Conservation (phyloP, 139 green algal genomes). For the Ettlia oleoabundans region DNA sequence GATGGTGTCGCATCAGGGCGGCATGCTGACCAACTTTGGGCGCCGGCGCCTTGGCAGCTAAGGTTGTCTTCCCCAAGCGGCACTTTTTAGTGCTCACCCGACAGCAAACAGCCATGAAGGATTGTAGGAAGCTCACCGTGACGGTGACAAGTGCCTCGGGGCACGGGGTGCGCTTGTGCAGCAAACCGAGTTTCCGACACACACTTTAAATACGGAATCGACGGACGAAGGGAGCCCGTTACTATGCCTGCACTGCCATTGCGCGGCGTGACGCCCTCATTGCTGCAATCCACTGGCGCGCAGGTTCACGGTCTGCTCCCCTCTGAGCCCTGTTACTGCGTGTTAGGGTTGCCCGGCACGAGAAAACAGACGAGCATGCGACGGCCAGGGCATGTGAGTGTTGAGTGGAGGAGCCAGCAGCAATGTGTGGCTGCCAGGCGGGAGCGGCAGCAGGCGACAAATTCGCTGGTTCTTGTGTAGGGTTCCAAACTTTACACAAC, state of each 20-base stretch:
- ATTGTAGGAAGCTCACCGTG: not conserved
- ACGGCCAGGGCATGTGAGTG: not conserved
- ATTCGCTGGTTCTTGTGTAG: too few relatives aligned
- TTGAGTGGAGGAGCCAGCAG: not conserved
- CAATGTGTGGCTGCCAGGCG: not conserved
- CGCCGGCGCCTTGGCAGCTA: not conserved
- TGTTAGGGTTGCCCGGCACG: slow-evolving; percentile 21
- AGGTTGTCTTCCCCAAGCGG: not conserved
- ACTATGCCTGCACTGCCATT: not conserved
- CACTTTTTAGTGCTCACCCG: not conserved
- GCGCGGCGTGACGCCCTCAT: not conserved
- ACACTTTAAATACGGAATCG: not conserved
- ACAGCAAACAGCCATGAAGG: not conserved
- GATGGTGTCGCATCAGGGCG: too few relatives aligned
- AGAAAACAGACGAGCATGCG: not conserved
- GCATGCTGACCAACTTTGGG: too few relatives aligned
- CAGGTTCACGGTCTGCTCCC: slow-evolving; percentile 24
- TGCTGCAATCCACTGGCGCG: too few relatives aligned
- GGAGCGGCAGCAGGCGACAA: too few relatives aligned
- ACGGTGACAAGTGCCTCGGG: not conserved
- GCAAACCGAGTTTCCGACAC: not conserved
- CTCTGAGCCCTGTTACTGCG: not conserved
- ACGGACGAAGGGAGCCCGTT: not conserved
- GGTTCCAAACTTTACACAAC: too few relatives aligned
- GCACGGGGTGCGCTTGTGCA: not conserved